A percentile compares a stretch with the other conserved stretches of the same genome.
phyloP scores from a whole-genome alignment of 495 filamentous ascomycete genomes.

The Saxispiralis lemnorum region DNA sequence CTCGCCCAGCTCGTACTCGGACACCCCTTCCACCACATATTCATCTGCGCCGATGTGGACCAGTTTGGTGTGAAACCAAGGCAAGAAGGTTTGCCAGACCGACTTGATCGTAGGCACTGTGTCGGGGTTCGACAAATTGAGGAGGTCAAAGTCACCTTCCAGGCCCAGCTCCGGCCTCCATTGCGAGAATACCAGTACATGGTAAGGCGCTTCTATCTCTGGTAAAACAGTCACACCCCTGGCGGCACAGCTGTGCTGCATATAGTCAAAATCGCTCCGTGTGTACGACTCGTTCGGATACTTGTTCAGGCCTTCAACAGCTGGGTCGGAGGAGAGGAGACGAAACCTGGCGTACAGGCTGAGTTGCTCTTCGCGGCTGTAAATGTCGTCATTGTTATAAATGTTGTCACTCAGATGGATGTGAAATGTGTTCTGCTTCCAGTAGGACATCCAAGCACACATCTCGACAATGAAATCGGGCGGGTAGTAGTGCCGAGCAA shows the following conservation, averaged over 20 bases:
- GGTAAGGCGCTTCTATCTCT: constrained; percentile 36
- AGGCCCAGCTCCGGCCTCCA: constrained; percentile 37
- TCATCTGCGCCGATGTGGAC: constrained; percentile 39
- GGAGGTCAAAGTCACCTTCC: constrained; percentile 25
- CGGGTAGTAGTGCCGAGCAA: constrained; percentile 33
- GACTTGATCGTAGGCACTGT: constrained; percentile 34
- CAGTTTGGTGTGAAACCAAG: constrained; percentile 36
- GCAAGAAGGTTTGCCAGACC: constrained; percentile 34
- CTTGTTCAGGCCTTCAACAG: constrained; percentile 28
- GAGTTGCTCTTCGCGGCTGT: constrained; percentile 25
- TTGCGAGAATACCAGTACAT: constrained; percentile 32
- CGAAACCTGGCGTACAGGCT: constrained; percentile 32
- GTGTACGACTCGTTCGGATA: constrained; percentile 34
- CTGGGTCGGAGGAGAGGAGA: constrained; percentile 19
- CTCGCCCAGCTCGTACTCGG: constrained; percentile 1
- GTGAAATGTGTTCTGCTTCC: constrained; percentile 39
- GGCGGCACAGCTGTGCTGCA: constrained; percentile 30
- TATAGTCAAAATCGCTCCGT: constrained; percentile 25
- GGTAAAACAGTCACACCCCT: constrained; percentile 35
- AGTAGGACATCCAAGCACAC: constrained; percentile 36
- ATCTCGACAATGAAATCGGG: constrained; percentile 34
- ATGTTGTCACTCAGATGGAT: constrained; percentile 36
- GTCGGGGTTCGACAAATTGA: constrained; percentile 36
- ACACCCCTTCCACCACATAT: constrained; percentile 23
- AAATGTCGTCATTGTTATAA: constrained; percentile 25